Base-by-base conservation (phyloP, 345 rosid species). In the Syzygium aromaticum region DNA sequence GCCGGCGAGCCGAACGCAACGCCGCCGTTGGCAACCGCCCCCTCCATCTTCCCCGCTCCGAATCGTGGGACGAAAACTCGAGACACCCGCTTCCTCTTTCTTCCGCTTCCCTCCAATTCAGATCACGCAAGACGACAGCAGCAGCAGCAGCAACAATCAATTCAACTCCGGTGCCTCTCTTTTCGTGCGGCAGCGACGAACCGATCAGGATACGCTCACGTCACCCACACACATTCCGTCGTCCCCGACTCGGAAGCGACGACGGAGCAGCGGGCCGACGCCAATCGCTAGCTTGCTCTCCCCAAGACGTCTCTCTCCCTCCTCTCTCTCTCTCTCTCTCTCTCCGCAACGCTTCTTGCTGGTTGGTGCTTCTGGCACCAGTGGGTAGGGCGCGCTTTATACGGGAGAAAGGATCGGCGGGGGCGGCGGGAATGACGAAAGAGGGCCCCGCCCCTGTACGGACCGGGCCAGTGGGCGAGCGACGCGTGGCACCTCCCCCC, bases 1-100 rank as follows among this genome's bases (percentile, higher is more conserved):
- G 85, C 56, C 51, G 87, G 52, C 15, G 92, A 73, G 82, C 52
- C 87, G 52, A 90, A 88, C 87, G 89, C 86, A 88, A 22, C 86
- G 43, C 86, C 86, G 54, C 90, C 90, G 86, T 89, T 89, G 56
- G 85, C 49, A 73, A 73, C 25, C 49, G 82, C 27, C 23, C 49
- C 46, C 2, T 73, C 49, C 82, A 73, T 73, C 82, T 10, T 5
- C 22, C 9, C 59, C 27, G 27, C 25, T 21, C 23, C 27, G 27
- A 54, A 54, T 54, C 25, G 22, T 10, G 8, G 59, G 11, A 54
- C 25, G 11, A 54, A 22, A 21, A 54, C 59, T 22, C 59, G 59
- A 22, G 57, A 23, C 9, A 15, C 19, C 54, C 54, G 2, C 19
- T 15, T 52, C 6, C 14, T 21, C 22, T 54, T 8, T 19, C 7